Evolutionary conservation across 768 basidiomycete genomes (phyloP).

Genomic region (Russula griseocarnosa): DNA sequence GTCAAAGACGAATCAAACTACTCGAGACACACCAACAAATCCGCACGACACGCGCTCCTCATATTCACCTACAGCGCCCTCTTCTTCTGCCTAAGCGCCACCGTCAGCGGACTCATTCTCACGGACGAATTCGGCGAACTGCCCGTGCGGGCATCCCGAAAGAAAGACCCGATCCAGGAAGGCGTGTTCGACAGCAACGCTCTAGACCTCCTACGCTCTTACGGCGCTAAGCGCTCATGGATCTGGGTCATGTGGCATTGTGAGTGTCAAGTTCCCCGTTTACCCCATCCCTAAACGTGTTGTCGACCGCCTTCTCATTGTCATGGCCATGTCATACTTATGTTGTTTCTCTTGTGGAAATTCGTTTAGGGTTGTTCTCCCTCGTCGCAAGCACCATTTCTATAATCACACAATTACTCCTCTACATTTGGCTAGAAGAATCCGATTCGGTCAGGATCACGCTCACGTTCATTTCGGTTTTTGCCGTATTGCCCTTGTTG

Average conservation of each 20-base stretch:
- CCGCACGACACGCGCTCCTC: conserved; percentile 15
- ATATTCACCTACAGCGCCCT: conserved; percentile 27
- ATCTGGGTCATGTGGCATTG: conserved; percentile 27
- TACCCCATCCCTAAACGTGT: no score
- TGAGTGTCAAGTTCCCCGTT: no score
- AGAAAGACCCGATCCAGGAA: conserved; percentile 9
- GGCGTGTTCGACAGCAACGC: conserved; percentile 23
- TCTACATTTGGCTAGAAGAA: conserved; percentile 24
- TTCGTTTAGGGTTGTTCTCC: conserved; percentile 17
- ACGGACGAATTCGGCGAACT: conserved; percentile 25
- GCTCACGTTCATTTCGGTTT: conserved; percentile 16
- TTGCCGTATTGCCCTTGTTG: conserved; percentile 14
- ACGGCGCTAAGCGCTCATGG: conserved; percentile 23
- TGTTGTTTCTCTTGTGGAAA: background rate
- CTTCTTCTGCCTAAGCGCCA: conserved; percentile 25
- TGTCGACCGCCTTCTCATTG: background rate
- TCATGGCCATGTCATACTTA: no score
- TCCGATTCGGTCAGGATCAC: conserved; percentile 19
- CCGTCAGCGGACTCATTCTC: conserved; percentile 25
- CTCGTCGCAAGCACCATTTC: conserved; percentile 11
- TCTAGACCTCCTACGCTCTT: conserved; percentile 13
- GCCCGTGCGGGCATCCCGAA: conserved; percentile 23
- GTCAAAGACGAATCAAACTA: conserved; percentile 12
- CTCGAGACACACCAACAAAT: background rate
- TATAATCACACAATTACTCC: conserved; percentile 9